Base-by-base conservation (phyloP, 1,284 basidiomycete species). In the Trichosporon inkin region DNA sequence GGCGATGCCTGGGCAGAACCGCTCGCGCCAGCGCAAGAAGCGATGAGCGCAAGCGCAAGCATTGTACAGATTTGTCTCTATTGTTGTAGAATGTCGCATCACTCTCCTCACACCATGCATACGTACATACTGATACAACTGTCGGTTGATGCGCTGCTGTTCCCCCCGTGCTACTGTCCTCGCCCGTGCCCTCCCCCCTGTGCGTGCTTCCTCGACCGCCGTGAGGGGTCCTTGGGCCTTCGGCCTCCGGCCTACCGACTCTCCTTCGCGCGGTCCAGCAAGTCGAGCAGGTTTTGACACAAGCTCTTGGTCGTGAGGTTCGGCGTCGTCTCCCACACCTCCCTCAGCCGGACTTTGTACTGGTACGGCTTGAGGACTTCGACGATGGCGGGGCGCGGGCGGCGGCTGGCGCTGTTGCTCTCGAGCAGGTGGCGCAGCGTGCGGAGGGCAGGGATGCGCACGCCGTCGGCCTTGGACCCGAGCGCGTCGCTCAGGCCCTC, bases 341-440 rank as follows among this genome's bases (percentile, higher is more conserved):
- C 70, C 35, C 62, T 58, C n/a, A 76, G 36, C 6, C 73, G 53
- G 14, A 65, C 17, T 40, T 66, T 68, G 38, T 75, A 66, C 49
- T 72, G 69, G 61, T 74, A 76, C 13, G 73, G 74, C 51, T 72
- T 68, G n/a, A 77, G 67, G 8, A 70, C 58, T 40, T 71, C 73
- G 16, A 77, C 58, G 37, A 76, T 67, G 19, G 58, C 62, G 60
- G 69, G 72, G 49, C 74, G 61, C 2, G 75, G 74, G 36, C 67
- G 66, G 36, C 54, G 55, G 19, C 62, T 62, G 44, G 67, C 62
- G 24, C 67, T 62, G 57, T 70, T 72, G 20, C 69, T 68, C 62
- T 76, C 73, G 54, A 77, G 61, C 14, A 79, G 66, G 51, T 78
- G 73, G 39, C 69, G 66, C 3, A 77, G 64, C 0, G 68, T 64